phyloP scores from a whole-genome alignment of 2,329 filamentous ascomycete species.

The Colletotrichum sp. region DNA sequence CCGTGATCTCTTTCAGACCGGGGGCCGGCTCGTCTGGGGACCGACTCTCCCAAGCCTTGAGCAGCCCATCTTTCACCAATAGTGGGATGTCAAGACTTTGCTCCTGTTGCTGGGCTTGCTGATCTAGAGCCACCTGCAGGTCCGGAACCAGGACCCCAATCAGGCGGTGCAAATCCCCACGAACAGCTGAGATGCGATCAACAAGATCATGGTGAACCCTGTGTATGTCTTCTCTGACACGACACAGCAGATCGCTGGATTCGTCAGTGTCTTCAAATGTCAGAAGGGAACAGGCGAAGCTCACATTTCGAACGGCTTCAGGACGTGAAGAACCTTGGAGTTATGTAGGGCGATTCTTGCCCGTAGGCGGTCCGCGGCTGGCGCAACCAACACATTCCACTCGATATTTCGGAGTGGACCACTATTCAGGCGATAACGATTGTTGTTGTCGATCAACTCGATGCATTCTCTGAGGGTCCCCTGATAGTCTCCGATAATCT shows the following conservation, averaged over 20 bases:
- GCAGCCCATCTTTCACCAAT: slow-evolving; percentile 24
- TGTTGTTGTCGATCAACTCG: slow-evolving; percentile 32
- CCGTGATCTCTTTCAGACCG: slow-evolving; percentile 29
- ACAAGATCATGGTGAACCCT: slow-evolving; percentile 23
- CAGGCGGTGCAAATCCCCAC: slow-evolving; percentile 21
- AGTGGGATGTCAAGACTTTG: slow-evolving; percentile 23
- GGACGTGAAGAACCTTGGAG: slow-evolving; percentile 34
- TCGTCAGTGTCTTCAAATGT: background rate
- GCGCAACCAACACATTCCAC: slow-evolving; percentile 40
- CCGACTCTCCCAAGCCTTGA: background rate
- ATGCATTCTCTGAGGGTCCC: slow-evolving; percentile 36
- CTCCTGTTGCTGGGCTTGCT: slow-evolving; percentile 10
- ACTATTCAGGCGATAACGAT: slow-evolving; percentile 28
- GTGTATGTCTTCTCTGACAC: slow-evolving; percentile 28
- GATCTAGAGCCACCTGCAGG: slow-evolving; percentile 20
- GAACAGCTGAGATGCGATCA: slow-evolving; percentile 16
- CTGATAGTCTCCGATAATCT: slow-evolving; percentile 36
- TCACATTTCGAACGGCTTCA: slow-evolving; percentile 42
- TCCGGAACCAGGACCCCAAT: slow-evolving; percentile 26
- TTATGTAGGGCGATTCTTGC: slow-evolving; percentile 37
- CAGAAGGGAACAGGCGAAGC: background rate
- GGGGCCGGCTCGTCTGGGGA: background rate
- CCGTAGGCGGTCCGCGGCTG: slow-evolving; percentile 34
- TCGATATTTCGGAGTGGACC: slow-evolving; percentile 36
- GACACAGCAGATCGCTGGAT: slow-evolving; percentile 34